Base-by-base conservation (phyloP, 108 stramenopile genomes). In the Cylindrotheca fusiformis region DNA sequence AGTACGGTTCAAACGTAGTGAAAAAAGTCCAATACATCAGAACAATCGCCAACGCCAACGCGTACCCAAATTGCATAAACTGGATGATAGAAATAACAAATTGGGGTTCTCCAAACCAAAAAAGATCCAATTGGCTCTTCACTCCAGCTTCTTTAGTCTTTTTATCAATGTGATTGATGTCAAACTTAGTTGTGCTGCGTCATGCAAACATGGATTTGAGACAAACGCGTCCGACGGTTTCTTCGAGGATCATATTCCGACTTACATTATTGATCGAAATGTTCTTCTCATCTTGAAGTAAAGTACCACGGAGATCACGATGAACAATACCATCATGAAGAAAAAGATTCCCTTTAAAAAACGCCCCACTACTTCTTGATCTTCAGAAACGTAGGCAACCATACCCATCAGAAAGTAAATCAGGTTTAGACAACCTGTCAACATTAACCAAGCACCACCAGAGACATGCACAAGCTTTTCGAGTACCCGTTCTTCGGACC, bases 11-110 rank as follows among this genome's bases (percentile, higher is more conserved):
- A 20, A 55, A 36, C 41, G 75, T 32, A 24, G 45, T 52, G 47
- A 85, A 57, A 26, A 63, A 33, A 3, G 69, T 48, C 65, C 71
- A 75, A 65, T 75, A 92, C 27, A 90, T 82, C 22, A 90, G 70
- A 27, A 92, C 69, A 36, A 85, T 60, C 3, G 85, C 58, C 32
- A 92, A 64, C n/a, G 74, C 81, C n/a, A 91, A 59, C 14, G 94
- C 88, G 60, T 84, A 95, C 20, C 86, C 91, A 72, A 95, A 91
- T 46, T 90, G 86, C 85, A 86, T 83, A 58, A 82, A 88, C 54
- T 95, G 94, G 36, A 85, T 79, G 19, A 77, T 28, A 2, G 74
- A 62, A 64, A 89, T 85, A n/a, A 95, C 84, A 10, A 81, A 51
- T 2, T 71, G 51, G 12, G 94, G 94, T 56, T 76, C 75, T n/a